Evolutionary conservation across 176 grass and related monocot species (phyloP).

Genomic region (Oryza officinalis): DNA sequence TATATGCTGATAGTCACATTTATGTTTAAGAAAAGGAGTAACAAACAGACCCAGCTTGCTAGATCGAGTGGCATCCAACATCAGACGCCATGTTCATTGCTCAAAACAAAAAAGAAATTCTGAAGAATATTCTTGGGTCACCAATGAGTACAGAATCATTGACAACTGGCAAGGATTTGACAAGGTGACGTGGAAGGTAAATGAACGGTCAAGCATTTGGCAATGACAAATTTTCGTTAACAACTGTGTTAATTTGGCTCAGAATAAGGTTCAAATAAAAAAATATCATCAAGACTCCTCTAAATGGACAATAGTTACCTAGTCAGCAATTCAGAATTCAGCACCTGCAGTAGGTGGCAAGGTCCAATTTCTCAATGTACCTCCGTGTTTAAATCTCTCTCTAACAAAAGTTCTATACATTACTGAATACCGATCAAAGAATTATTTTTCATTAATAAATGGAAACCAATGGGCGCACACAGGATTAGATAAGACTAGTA

Average conservation of each 20-base stretch:
- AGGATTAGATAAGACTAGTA: not conserved
- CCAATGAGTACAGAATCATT: slow-evolving; percentile 11
- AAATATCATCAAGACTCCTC: not conserved
- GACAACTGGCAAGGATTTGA: slow-evolving; percentile 14
- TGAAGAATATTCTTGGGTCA: slow-evolving; percentile 30
- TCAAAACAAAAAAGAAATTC: slow-evolving; percentile 10
- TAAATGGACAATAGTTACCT: not conserved
- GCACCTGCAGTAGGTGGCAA: not conserved
- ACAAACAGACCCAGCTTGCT: not conserved
- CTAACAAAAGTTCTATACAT: not conserved
- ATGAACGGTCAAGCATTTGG: not conserved
- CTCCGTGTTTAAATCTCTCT: not conserved
- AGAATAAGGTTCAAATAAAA: not conserved
- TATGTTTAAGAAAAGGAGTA: not conserved
- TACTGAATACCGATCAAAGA: not conserved
- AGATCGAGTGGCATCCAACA: not conserved
- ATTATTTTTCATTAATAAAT: not conserved
- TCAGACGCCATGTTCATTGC: slow-evolving; percentile 6
- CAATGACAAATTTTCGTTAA: not conserved
- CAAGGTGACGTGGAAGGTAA: not conserved
- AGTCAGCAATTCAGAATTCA: not conserved
- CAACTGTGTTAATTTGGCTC: not conserved
- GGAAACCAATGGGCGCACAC: slow-evolving; percentile 17
- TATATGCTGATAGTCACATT: not conserved
- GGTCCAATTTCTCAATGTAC: not conserved